A percentile compares a stretch with the other conserved stretches of the same genome.
Evolutionary conservation across 2,329 filamentous ascomycete species (phyloP).

Genomic region (Monosporascus cannonballus): DNA sequence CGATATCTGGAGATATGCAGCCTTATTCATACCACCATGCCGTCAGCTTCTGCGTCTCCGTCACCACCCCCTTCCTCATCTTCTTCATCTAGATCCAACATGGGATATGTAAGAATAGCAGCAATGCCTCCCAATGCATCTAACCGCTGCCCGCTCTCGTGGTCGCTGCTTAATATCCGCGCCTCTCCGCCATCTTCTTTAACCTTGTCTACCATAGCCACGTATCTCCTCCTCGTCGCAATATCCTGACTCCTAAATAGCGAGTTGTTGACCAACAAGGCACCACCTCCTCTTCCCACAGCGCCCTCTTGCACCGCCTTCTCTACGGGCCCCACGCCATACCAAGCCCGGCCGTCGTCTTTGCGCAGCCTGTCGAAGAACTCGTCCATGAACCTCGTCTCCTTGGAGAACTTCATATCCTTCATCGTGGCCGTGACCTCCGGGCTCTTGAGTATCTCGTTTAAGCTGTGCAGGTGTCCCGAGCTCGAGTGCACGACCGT

Average conservation of each 20-base stretch:
- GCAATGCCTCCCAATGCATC: constrained; percentile 83
- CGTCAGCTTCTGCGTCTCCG: constrained; percentile 22
- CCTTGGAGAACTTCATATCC: constrained; percentile 81
- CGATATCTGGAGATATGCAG: too few relatives aligned
- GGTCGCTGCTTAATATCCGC: constrained; percentile 82
- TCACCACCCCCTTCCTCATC: constrained; percentile 37
- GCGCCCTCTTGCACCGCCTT: constrained; percentile 81
- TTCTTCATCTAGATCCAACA: constrained; percentile 73
- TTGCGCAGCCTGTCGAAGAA: constrained; percentile 72
- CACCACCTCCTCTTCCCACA: constrained; percentile 78
- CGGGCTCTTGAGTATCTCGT: constrained; percentile 77
- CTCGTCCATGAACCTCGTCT: constrained; percentile 78
- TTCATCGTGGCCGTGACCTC: constrained; percentile 72
- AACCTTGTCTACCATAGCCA: constrained; percentile 82
- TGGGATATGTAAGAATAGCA: constrained; percentile 82
- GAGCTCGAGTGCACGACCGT: constrained; percentile 79
- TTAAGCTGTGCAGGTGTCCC: constrained; percentile 79
- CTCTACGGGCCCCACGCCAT: constrained; percentile 77
- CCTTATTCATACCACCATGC: constrained; percentile 20
- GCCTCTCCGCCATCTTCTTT: constrained; percentile 80
- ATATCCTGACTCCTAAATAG: constrained; percentile 83
- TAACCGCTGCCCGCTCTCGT: constrained; percentile 84
- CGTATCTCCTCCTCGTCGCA: constrained; percentile 70
- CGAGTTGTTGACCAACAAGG: constrained; percentile 79
- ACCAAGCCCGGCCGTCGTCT: constrained; percentile 87